A percentile compares a stretch with the other conserved stretches of the same genome.
phyloP scores from a whole-genome alignment of 345 rosid species.

The Firmiana major region DNA sequence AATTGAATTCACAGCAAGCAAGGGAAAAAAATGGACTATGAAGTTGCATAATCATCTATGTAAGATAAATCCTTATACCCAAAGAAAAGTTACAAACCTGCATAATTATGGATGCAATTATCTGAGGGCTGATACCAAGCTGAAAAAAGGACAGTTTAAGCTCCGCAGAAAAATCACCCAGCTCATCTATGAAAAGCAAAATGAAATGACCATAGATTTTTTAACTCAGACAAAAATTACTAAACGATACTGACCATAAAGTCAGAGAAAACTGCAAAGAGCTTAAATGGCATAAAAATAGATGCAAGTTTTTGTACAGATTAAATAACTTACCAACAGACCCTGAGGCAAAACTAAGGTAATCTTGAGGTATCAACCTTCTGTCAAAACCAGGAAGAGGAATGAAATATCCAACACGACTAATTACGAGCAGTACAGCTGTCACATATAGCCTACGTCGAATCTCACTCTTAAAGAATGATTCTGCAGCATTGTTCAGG shows the following conservation, averaged over 20 bases:
- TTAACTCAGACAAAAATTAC: background rate
- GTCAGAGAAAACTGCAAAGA: background rate
- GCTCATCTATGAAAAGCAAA: constrained; percentile 58
- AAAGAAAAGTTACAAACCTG: constrained; percentile 48
- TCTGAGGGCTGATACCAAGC: constrained; percentile 96
- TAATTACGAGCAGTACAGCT: constrained; percentile 56
- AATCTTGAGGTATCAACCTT: constrained; percentile 80
- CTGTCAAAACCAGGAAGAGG: constrained; percentile 94
- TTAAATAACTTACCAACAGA: constrained; percentile 67
- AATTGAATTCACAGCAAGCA: background rate
- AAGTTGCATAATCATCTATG: background rate
- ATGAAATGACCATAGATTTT: background rate
- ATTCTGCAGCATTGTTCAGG: constrained; percentile 63
- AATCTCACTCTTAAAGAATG: constrained; percentile 92
- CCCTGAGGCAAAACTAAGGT: constrained; percentile 83
- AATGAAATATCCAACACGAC: constrained; percentile 86
- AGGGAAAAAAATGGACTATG: background rate
- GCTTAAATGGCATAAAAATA: background rate
- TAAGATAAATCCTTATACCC: background rate
- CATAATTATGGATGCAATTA: constrained; percentile 80
- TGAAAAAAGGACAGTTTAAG: constrained; percentile 86
- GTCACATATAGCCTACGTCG: constrained; percentile 81
- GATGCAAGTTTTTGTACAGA: background rate
- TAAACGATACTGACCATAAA: background rate
- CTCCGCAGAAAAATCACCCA: constrained; percentile 72